Percentiles rank a stretch among this genome's conserved stretches.
Conservation (phyloP, 169 alveolate genomes). For the Plasmodium reichenowi region DNA sequence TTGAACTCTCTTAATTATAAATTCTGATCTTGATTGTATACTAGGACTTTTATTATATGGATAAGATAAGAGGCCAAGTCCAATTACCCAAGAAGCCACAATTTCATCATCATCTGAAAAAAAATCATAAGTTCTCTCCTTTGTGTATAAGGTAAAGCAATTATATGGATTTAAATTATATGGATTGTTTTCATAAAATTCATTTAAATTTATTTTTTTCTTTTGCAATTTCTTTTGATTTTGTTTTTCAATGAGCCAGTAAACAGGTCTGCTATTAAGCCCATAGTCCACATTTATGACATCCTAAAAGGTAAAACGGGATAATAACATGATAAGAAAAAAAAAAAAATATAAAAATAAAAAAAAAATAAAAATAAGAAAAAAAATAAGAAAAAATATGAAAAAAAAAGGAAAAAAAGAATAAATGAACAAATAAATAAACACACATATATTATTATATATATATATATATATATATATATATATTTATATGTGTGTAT, state of each 20-base stretch:
- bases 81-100: constrained; percentile 69
- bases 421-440: neutral
- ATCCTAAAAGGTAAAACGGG: constrained; percentile 14
- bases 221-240: constrained; percentile 32
- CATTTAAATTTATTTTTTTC: constrained; percentile 23
- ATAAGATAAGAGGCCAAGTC: constrained; percentile 46
- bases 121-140: constrained; percentile 64
- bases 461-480: neutral
- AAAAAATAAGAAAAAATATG: neutral
- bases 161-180: constrained; percentile 37
- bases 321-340: neutral
- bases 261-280: constrained; percentile 66
- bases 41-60: constrained; percentile 28
- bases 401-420: neutral
- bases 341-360: neutral
- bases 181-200: constrained; percentile 27
- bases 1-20: constrained; percentile 54
- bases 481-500: neutral
- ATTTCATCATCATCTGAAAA: constrained; percentile 42
- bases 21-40: constrained; percentile 65
- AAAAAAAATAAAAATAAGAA: neutral
- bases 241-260: constrained; percentile 73
- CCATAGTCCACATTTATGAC: constrained; percentile 50
- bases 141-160: constrained; percentile 44
- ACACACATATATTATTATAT: neutral